phyloP scores from a whole-genome alignment of 805 yeast genomes.

The Starmerella etchellsii region DNA sequence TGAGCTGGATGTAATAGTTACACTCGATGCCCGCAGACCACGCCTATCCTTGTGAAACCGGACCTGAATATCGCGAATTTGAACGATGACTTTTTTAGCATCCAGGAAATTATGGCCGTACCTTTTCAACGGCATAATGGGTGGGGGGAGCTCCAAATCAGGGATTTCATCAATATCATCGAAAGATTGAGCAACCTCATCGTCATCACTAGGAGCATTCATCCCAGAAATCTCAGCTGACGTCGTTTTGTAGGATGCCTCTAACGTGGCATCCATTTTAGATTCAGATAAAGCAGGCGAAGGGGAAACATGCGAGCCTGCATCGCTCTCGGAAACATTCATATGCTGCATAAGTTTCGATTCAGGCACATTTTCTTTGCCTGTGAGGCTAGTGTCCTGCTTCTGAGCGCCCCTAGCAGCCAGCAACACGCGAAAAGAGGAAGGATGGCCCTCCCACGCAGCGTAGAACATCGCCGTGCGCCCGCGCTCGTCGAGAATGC shows the following conservation, averaged over 20 bases:
- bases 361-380: conserved; percentile 7
- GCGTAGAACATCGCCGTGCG: conserved; percentile 76
- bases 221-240: neutral
- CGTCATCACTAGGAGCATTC: conserved; percentile 10
- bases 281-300: neutral
- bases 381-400: conserved; percentile 13
- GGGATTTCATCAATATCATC: conserved; percentile 45
- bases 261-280: neutral
- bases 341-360: conserved; percentile 1
- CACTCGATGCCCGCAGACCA: conserved; percentile 37
- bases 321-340: neutral
- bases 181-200: conserved; percentile 20
- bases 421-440: conserved; percentile 59
- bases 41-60: conserved; percentile 33
- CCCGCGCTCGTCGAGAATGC: conserved; percentile 64
- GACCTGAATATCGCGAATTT: conserved; percentile 40
- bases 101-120: conserved; percentile 95
- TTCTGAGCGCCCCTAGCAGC: conserved; percentile 22
- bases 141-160: conserved; percentile 86
- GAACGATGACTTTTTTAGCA: conserved; percentile 64
- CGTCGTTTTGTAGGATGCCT: neutral
- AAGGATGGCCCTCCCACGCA: conserved; percentile 84
- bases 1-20: conserved; percentile 60
- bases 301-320: neutral
- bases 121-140: conserved; percentile 81